A percentile compares a stretch with the other conserved stretches of the same genome.
Conservation (phyloP, 192 early-diverging fungal species). For the Linnemannia exigua region DNA sequence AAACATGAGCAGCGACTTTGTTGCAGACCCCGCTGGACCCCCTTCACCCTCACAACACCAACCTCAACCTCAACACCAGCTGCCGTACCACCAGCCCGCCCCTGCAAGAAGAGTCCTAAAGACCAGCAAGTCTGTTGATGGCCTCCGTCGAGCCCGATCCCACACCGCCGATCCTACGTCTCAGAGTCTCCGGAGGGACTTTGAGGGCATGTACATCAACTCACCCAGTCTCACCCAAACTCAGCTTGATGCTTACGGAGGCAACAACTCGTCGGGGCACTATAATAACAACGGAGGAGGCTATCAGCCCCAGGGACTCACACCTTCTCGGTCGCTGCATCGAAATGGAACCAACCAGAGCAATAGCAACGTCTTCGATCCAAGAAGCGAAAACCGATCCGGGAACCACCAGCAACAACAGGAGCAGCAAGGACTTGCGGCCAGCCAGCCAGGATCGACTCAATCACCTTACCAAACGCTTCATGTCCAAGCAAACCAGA, state of each 20-base stretch:
- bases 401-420: slow-evolving; percentile 16
- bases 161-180: slow-evolving; percentile 38
- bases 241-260: slow-evolving; percentile 46
- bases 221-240: slow-evolving; percentile 42
- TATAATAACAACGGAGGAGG: not conserved
- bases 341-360: slow-evolving; percentile 1
- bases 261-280: not conserved
- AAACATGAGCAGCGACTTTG: slow-evolving; percentile 26
- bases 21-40: not conserved
- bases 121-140: slow-evolving; percentile 51
- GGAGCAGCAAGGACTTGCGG: slow-evolving; percentile 9
- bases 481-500: slow-evolving; percentile 37
- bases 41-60: slow-evolving; percentile 5
- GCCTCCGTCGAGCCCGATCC: slow-evolving; percentile 37
- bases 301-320: not conserved
- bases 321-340: slow-evolving; percentile 2
- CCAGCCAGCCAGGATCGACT: slow-evolving; percentile 1
- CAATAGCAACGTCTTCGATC: not conserved
- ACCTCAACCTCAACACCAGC: slow-evolving; percentile 1
- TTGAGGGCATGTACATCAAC: slow-evolving; percentile 34
- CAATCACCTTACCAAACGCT: slow-evolving; percentile 38
- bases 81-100: not conserved
- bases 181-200: slow-evolving; percentile 31
- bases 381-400: not conserved
- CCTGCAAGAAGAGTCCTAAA: slow-evolving; percentile 15